These are phyloP conservation scores for Raddia distichophylla DNA, from an alignment of 176 grass and related monocot genomes.

Conservation along the genomic window DNA sequence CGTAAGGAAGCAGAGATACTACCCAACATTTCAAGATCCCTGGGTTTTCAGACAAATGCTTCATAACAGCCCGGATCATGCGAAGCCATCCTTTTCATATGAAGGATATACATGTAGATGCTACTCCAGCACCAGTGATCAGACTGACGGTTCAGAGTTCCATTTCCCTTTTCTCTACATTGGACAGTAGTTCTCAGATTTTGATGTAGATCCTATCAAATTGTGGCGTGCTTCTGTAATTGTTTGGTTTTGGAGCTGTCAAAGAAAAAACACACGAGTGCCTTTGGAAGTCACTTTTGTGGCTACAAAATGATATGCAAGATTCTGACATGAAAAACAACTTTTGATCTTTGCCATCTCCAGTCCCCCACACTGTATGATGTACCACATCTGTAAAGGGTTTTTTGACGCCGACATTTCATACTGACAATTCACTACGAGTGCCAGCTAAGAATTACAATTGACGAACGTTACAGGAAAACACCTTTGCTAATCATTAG, in stretches of 20 bases:
- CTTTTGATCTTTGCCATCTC: neutral
- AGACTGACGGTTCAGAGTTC: conserved; percentile 11
- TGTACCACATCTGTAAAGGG: neutral
- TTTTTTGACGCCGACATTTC: neutral
- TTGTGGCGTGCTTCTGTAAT: conserved; percentile 41
- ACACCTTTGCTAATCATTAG: too few species aligned
- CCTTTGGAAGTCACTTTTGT: conserved; percentile 32
- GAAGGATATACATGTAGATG: conserved; percentile 42
- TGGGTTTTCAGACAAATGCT: conserved; percentile 40
- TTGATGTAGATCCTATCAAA: conserved; percentile 22
- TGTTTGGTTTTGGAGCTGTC: conserved; percentile 36
- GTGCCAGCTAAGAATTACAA: too few species aligned
- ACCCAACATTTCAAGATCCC: neutral
- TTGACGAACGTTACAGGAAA: too few species aligned
- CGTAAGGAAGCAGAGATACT: neutral
- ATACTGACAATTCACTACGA: neutral
- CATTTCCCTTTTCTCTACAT: conserved; percentile 1
- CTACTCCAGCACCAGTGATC: conserved; percentile 35
- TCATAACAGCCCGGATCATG: conserved; percentile 32
- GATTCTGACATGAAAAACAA: conserved; percentile 31
- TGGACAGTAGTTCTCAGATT: conserved; percentile 10
- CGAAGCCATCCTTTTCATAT: conserved; percentile 11
- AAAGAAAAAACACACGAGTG: neutral
- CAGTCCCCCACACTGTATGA: neutral
- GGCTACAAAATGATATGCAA: conserved; percentile 8